Percentiles rank a stretch among this genome's conserved stretches.
phyloP scores from a whole-genome alignment of 768 basidiomycete genomes.

The Mycena rebaudengoi region DNA sequence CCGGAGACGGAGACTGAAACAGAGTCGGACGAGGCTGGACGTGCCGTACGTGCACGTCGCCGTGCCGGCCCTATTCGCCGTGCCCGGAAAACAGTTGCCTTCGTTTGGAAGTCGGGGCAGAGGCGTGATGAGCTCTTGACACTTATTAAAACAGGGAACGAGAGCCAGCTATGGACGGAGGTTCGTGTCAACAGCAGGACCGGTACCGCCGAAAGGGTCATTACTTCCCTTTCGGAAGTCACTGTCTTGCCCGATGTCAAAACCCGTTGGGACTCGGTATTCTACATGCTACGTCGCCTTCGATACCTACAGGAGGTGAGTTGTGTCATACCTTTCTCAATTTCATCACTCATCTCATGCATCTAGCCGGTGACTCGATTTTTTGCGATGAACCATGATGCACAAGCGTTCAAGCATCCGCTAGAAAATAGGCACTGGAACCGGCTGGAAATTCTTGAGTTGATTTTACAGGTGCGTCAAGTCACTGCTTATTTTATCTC shows the following conservation, averaged over 20 bases:
- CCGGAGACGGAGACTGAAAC: background rate
- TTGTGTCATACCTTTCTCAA: background rate
- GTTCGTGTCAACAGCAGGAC: background rate
- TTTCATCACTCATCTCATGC: background rate
- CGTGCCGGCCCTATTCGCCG: conserved; percentile 1
- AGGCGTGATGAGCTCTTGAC: background rate
- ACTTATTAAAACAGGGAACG: background rate
- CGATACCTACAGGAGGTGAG: conserved; percentile 10
- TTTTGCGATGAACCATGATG: conserved; percentile 1
- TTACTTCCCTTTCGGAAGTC: background rate
- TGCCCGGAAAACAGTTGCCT: conserved; percentile 3
- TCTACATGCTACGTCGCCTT: conserved; percentile 3
- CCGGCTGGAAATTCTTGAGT: background rate
- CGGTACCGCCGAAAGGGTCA: no score
- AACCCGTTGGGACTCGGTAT: no score
- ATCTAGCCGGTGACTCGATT: conserved; percentile 1
- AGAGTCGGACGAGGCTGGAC: background rate
- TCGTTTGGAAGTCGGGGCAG: conserved; percentile 4
- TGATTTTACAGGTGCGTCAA: conserved; percentile 1
- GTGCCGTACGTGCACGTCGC: background rate
- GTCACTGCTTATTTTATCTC: conserved; percentile 1
- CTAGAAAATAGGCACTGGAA: background rate
- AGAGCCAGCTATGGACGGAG: background rate
- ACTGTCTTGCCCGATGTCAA: conserved; percentile 2
- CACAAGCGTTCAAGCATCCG: background rate